phyloP scores from a whole-genome alignment of 345 rosid species.

The Eucalyptus decipiens region DNA sequence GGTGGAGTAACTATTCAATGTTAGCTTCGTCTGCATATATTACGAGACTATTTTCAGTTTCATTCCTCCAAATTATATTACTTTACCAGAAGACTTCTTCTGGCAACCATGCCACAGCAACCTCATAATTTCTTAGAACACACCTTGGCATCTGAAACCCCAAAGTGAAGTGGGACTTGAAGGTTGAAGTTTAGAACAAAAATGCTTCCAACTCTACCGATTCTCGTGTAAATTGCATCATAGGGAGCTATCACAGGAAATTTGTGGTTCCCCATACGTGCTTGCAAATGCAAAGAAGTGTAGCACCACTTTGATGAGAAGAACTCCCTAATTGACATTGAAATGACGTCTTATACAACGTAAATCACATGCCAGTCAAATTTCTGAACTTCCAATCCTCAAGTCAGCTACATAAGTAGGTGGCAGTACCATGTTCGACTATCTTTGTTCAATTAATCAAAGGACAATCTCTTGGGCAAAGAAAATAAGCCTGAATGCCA shows the following conservation, averaged over 20 bases:
- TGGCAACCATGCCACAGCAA: neutral
- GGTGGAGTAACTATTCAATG: neutral
- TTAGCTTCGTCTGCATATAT: neutral
- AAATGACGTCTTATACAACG: neutral
- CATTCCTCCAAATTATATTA: neutral
- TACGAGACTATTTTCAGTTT: neutral
- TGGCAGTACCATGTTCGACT: neutral
- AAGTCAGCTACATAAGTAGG: neutral
- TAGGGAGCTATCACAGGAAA: neutral
- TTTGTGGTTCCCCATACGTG: neutral
- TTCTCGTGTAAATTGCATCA: neutral
- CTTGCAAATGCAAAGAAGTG: neutral
- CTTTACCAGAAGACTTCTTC: neutral
- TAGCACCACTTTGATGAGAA: neutral
- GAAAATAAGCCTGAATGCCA: neutral
- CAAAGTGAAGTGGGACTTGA: neutral
- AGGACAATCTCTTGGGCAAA: neutral
- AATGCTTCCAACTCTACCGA: neutral
- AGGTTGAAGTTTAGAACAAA: neutral
- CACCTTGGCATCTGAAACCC: neutral
- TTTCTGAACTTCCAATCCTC: neutral
- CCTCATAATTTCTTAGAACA: neutral
- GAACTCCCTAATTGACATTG: neutral
- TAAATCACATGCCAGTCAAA: neutral
- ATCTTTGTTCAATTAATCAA: neutral